Conservation (phyloP, 139 green algal species). For the Auxenochlorella pyrenoidosa region DNA sequence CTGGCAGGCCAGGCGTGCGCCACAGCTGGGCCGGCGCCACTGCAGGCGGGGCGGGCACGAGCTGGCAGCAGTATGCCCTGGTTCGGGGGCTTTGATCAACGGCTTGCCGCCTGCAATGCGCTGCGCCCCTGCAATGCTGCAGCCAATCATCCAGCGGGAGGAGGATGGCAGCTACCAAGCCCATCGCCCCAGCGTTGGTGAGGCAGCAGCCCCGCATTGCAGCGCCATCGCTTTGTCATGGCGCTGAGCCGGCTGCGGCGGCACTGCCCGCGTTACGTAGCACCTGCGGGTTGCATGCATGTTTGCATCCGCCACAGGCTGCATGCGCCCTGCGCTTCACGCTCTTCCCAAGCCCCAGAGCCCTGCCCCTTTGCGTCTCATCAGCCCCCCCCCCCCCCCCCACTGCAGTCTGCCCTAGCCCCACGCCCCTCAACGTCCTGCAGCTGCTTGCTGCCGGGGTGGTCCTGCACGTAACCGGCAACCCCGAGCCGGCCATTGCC, state of each 20-base stretch:
- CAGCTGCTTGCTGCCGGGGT: constrained; percentile 17
- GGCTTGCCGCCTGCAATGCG: background rate
- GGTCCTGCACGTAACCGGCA: constrained; percentile 26
- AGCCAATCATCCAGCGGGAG: background rate
- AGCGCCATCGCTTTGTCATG: no score
- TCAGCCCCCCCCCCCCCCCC: no score
- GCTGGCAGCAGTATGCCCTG: background rate
- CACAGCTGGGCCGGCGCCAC: background rate
- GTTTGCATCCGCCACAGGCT: background rate
- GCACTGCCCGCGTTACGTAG: no score
- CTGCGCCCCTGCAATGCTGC: no score
- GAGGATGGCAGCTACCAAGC: constrained; percentile 8
- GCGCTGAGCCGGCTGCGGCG: no score
- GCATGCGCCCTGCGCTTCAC: background rate
- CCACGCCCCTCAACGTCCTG: constrained; percentile 18
- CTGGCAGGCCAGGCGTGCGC: no score
- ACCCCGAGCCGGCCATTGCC: constrained; percentile 12
- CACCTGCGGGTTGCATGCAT: no score
- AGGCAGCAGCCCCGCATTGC: background rate
- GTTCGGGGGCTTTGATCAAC: no score
- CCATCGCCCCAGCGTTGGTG: constrained; percentile 17
- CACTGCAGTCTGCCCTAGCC: constrained; percentile 7
- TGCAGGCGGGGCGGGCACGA: no score
- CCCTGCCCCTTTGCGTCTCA: background rate
- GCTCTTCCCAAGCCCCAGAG: no score